phyloP scores from a whole-genome alignment of 2,329 filamentous ascomycete species.

The Ascochyta koolunga region DNA sequence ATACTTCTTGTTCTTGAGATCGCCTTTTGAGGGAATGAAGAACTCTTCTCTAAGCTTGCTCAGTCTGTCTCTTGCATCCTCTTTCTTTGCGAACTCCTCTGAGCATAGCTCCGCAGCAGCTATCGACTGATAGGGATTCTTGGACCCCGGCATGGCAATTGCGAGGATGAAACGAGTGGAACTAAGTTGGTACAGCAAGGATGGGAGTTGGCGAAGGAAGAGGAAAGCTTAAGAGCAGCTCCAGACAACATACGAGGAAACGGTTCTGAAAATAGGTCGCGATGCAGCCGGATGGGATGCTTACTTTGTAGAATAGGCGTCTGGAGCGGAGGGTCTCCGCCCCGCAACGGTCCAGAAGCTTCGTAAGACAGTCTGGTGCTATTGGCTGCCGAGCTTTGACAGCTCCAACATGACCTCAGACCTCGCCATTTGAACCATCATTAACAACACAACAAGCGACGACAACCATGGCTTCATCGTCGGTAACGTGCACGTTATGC shows the following conservation, averaged over 20 bases:
- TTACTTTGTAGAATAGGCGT: slow-evolving; percentile 3
- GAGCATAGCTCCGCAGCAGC: slow-evolving; percentile 32
- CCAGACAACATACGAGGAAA: neutral
- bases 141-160: slow-evolving; percentile 31
- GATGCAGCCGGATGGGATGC: slow-evolving; percentile 10
- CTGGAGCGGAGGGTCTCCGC: slow-evolving; percentile 4
- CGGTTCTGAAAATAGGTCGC: slow-evolving; percentile 14
- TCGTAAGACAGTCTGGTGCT: neutral
- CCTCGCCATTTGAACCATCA: slow-evolving; percentile 8
- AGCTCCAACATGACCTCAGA: slow-evolving; percentile 24
- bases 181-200: neutral
- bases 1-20: slow-evolving; percentile 67
- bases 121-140: slow-evolving; percentile 32
- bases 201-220: neutral
- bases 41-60: slow-evolving; percentile 67
- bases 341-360: slow-evolving; percentile 20
- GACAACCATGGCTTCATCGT: slow-evolving; percentile 33
- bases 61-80: slow-evolving; percentile 49
- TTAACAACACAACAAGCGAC: slow-evolving; percentile 3
- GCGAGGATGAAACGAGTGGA: neutral
- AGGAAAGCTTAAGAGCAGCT: neutral
- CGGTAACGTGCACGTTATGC: slow-evolving; percentile 40
- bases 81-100: slow-evolving; percentile 36
- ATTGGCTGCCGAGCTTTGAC: slow-evolving; percentile 19
- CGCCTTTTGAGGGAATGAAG: slow-evolving; percentile 74